These are phyloP conservation scores for Elaphomyces granulatus DNA, from an alignment of 495 filamentous ascomycete genomes.

Conservation along the genomic window DNA sequence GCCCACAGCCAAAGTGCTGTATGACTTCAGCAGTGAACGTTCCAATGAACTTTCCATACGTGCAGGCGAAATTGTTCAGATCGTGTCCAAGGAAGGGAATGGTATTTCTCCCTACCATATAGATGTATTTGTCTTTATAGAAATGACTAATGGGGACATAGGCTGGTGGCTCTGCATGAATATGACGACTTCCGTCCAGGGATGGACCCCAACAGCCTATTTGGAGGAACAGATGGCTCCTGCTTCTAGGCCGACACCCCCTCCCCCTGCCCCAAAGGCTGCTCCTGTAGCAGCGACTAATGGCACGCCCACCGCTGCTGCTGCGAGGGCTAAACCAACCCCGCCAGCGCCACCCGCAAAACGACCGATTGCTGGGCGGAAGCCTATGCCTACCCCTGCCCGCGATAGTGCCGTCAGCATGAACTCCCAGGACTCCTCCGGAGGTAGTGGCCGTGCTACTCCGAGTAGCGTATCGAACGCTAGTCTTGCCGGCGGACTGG, in stretches of 20 bases:
- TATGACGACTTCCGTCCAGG: constrained; percentile 46
- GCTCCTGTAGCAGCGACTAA: constrained; percentile 33
- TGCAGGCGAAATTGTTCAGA: constrained; percentile 65
- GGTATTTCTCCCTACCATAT: constrained; percentile 41
- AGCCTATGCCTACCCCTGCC: constrained; percentile 46
- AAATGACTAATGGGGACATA: constrained; percentile 24
- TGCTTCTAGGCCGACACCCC: constrained; percentile 34
- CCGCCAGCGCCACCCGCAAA: constrained; percentile 79
- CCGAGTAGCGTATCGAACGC: constrained; percentile 50
- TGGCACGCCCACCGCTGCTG: constrained; percentile 34
- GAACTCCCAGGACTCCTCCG: constrained; percentile 44
- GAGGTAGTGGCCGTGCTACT: constrained; percentile 51
- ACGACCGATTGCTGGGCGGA: constrained; percentile 56
- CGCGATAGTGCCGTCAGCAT: constrained; percentile 62
- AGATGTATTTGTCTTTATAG: neutral
- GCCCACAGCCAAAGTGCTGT: constrained; percentile 69
- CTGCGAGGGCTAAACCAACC: constrained; percentile 49
- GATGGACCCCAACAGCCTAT: constrained; percentile 89
- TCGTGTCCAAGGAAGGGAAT: constrained; percentile 79
- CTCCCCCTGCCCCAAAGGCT: constrained; percentile 41
- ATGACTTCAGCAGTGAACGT: constrained; percentile 70
- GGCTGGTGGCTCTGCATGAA: constrained; percentile 92
- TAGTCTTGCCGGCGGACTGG: constrained; percentile 71
- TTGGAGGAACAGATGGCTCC: constrained; percentile 56
- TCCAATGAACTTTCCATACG: constrained; percentile 65